Percentiles rank a stretch among this genome's conserved stretches.
Evolutionary conservation across 208 protist genomes (phyloP).

Genomic region (Trypanosoma platydactyli): DNA sequence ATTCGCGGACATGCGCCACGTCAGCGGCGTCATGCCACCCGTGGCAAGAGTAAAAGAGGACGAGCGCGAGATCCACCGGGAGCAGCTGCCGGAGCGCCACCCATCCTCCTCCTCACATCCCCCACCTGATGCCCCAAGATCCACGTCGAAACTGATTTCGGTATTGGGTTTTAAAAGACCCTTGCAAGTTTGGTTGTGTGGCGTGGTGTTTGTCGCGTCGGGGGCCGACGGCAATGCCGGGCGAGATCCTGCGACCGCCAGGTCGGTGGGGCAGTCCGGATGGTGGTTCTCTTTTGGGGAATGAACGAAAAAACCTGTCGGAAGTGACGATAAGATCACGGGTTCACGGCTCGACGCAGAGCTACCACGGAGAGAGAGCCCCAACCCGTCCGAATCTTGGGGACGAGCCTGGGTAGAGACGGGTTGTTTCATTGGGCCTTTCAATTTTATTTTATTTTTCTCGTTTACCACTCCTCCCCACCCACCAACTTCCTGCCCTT

Average conservation of each 20-base stretch:
- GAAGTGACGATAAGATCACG: conserved; percentile 26
- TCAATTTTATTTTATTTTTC: too few species aligned
- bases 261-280: conserved; percentile 3
- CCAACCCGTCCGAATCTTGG: conserved; percentile 3
- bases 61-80: conserved; percentile 2
- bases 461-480: too few species aligned
- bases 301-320: not conserved
- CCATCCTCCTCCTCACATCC: not conserved
- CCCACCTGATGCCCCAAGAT: not conserved
- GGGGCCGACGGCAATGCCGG: conserved; percentile 1
- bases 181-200: not conserved
- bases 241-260: conserved; percentile 3
- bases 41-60: conserved; percentile 13
- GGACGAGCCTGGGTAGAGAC: conserved; percentile 29
- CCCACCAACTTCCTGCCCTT: too few species aligned
- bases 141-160: not conserved
- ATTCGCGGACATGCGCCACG: conserved; percentile 9
- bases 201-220: conserved; percentile 16
- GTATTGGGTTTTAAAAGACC: not conserved
- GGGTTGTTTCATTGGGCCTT: too few species aligned
- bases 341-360: conserved; percentile 39
- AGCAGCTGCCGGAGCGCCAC: conserved; percentile 20
- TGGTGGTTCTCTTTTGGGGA: not conserved
- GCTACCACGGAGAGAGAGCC: conserved; percentile 26
- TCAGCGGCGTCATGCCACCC: conserved; percentile 18